phyloP scores from a whole-genome alignment of 2,329 filamentous ascomycete genomes.

The Epichloe sp. region DNA sequence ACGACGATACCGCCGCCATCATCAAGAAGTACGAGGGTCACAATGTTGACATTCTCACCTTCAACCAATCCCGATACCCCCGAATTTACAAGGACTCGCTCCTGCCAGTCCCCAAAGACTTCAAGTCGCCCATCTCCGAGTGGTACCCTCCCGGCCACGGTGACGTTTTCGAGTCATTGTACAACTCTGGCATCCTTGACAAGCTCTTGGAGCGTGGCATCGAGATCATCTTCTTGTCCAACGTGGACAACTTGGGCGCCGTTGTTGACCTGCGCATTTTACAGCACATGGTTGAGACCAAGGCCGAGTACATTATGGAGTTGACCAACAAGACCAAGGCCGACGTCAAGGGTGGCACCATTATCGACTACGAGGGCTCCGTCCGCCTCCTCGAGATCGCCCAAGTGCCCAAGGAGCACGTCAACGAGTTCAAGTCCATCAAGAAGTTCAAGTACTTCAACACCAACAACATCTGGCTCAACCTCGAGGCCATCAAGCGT shows the following conservation, averaged over 20 bases:
- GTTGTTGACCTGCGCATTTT: conserved; percentile 96
- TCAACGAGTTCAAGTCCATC: conserved; percentile 99
- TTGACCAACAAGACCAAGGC: conserved; percentile 99
- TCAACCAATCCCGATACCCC: conserved; percentile 98
- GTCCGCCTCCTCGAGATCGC: conserved; percentile 96
- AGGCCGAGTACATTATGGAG: conserved; percentile 99
- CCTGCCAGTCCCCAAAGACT: conserved; percentile 84
- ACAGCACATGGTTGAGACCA: conserved; percentile 97
- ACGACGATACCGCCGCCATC: conserved; percentile 93
- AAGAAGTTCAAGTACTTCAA: conserved; percentile 99
- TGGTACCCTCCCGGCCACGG: conserved; percentile 99
- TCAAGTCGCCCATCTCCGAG: conserved; percentile 77
- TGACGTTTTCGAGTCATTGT: conserved; percentile 98
- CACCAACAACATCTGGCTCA: conserved; percentile 99
- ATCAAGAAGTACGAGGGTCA: conserved; percentile 99
- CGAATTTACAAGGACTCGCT: conserved; percentile 97
- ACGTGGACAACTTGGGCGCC: conserved; percentile 95
- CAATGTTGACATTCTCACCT: conserved; percentile 98
- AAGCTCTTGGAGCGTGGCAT: conserved; percentile 90
- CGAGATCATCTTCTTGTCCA: conserved; percentile 97
- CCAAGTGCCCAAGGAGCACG: conserved; percentile 98
- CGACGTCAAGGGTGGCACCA: conserved; percentile 99
- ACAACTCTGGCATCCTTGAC: conserved; percentile 97
- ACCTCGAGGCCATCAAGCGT: conserved; percentile 92
- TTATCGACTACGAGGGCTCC: conserved; percentile 97